These are phyloP conservation scores for Kokia cookei DNA, from an alignment of 441 rosid genomes.

Conservation along the genomic window DNA sequence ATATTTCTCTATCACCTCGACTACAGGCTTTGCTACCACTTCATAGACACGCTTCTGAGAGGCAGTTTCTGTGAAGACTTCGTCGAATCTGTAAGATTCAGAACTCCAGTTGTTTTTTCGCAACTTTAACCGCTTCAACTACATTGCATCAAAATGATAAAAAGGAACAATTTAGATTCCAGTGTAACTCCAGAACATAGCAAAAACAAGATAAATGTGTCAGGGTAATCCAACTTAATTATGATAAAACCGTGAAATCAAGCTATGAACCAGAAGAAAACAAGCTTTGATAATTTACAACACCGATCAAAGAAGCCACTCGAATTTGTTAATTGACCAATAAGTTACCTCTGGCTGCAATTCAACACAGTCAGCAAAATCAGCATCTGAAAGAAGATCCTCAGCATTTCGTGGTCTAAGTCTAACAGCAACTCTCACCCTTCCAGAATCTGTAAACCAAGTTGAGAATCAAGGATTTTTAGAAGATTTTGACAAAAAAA, in stretches of 20 bases:
- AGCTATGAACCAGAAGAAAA: neutral
- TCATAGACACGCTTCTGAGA: slow-evolving; percentile 90
- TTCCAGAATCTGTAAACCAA: slow-evolving; percentile 49
- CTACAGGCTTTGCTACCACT: slow-evolving; percentile 86
- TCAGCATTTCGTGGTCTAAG: slow-evolving; percentile 69
- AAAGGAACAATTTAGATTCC: neutral
- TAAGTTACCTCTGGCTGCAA: slow-evolving; percentile 71
- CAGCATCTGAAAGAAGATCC: slow-evolving; percentile 70
- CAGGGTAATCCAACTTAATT: neutral
- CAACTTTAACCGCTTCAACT: slow-evolving; percentile 78
- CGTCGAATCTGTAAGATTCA: slow-evolving; percentile 81
- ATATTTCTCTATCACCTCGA: slow-evolving; percentile 49
- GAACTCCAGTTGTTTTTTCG: slow-evolving; percentile 84
- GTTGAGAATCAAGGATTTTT: neutral
- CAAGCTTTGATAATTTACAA: neutral
- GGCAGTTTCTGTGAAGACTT: slow-evolving; percentile 69
- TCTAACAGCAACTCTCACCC: slow-evolving; percentile 87
- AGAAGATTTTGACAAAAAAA: neutral
- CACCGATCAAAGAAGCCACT: neutral
- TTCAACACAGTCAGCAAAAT: slow-evolving; percentile 80
- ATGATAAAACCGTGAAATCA: neutral
- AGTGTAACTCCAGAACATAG: neutral
- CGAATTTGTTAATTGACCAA: neutral
- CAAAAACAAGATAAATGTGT: neutral
- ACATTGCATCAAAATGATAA: slow-evolving; percentile 3